Conservation (phyloP, 208 protist species). For the Trypanosoma caninum region DNA sequence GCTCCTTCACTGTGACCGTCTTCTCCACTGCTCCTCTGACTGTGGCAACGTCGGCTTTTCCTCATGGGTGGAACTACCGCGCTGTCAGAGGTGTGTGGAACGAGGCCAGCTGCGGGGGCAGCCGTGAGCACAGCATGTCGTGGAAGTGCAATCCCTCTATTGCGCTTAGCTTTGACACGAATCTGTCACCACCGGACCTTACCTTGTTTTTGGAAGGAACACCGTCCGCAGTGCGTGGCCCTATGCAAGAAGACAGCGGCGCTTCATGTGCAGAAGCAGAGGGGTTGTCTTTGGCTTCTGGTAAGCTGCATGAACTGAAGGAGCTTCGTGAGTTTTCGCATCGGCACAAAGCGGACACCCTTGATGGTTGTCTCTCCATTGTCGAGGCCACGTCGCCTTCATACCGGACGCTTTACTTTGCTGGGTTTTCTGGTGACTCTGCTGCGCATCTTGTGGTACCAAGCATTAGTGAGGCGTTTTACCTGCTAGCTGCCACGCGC, state of each 20-base stretch:
- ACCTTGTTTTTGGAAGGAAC: constrained; percentile 43
- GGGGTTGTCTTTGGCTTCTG: not conserved
- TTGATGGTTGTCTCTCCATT: constrained; percentile 49
- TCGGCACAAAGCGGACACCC: constrained; percentile 28
- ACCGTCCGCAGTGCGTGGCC: not conserved
- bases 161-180: constrained; percentile 31
- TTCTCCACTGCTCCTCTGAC: constrained; percentile 55
- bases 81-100: constrained; percentile 56
- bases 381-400: constrained; percentile 35
- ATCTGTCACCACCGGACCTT: constrained; percentile 23
- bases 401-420: constrained; percentile 37
- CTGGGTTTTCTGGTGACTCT: constrained; percentile 19
- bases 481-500: constrained; percentile 58
- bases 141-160: constrained; percentile 83
- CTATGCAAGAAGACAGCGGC: not conserved
- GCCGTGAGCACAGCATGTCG: constrained; percentile 45
- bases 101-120: constrained; percentile 67
- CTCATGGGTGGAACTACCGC: constrained; percentile 76
- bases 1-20: constrained; percentile 61
- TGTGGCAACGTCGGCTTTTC: constrained; percentile 42
- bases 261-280: not conserved
- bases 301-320: constrained; percentile 9
- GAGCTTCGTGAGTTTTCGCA: constrained; percentile 43
- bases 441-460: constrained; percentile 25
- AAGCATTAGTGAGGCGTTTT: constrained; percentile 30